A percentile compares a stretch with the other conserved stretches of the same genome.
These are phyloP conservation scores for Neurospora sp. DNA, from an alignment of 495 filamentous ascomycete genomes.

Conservation along the genomic window DNA sequence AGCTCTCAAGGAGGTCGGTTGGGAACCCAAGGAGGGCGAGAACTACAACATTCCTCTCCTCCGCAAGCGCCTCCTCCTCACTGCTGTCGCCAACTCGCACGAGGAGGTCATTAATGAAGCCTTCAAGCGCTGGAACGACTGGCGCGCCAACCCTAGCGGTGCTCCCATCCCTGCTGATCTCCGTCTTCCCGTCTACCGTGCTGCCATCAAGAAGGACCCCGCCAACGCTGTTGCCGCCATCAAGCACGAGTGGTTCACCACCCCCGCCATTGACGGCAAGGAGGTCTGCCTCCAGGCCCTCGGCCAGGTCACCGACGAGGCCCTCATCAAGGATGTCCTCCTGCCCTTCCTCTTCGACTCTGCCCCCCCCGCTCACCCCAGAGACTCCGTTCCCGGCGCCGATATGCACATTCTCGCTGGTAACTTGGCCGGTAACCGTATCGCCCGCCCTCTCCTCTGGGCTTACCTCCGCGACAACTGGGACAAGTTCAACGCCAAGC, in stretches of 20 bases:
- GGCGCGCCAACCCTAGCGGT: slow-evolving; percentile 52
- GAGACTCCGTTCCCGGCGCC: slow-evolving; percentile 43
- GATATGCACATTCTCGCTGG: slow-evolving; percentile 76
- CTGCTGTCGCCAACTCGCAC: slow-evolving; percentile 66
- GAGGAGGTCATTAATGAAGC: slow-evolving; percentile 60
- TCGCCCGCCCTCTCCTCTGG: slow-evolving; percentile 65
- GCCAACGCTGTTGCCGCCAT: slow-evolving; percentile 56
- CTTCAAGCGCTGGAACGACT: slow-evolving; percentile 63
- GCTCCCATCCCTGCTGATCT: slow-evolving; percentile 70
- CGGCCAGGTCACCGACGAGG: slow-evolving; percentile 59
- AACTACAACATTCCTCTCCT: slow-evolving; percentile 74
- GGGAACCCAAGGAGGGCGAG: slow-evolving; percentile 66
- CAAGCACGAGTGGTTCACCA: slow-evolving; percentile 70
- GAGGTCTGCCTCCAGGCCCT: slow-evolving; percentile 72
- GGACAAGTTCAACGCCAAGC: slow-evolving; percentile 50
- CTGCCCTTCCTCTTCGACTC: slow-evolving; percentile 70
- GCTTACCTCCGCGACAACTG: slow-evolving; percentile 75
- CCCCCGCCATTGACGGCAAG: slow-evolving; percentile 78
- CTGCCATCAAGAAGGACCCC: slow-evolving; percentile 59
- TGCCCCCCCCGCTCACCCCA: slow-evolving; percentile 44
- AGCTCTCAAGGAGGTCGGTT: slow-evolving; percentile 70
- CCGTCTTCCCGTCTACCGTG: slow-evolving; percentile 67
- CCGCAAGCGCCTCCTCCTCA: slow-evolving; percentile 64
- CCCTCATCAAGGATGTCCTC: slow-evolving; percentile 59
- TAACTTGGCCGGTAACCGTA: slow-evolving; percentile 59